Conservation (phyloP, 140 eudicot species). For the Cichorium intybus region DNA sequence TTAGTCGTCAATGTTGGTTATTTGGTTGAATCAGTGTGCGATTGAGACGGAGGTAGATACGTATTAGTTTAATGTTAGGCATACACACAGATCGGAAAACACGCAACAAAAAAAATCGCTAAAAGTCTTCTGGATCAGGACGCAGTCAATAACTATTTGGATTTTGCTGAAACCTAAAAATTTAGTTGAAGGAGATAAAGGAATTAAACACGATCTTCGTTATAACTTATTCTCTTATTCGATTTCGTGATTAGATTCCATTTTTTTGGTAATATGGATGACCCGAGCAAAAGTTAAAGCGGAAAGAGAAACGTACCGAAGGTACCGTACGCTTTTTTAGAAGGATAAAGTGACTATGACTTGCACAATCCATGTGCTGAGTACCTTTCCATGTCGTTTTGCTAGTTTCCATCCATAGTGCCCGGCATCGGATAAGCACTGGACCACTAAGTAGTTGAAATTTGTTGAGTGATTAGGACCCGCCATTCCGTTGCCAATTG, state of each 20-base stretch:
- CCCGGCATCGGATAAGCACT: slow-evolving; percentile 15
- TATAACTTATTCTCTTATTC: not conserved
- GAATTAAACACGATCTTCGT: not conserved
- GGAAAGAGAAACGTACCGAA: slow-evolving; percentile 2
- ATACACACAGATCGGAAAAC: not conserved
- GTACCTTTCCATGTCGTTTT: slow-evolving; percentile 16
- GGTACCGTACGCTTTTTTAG: slow-evolving; percentile 20
- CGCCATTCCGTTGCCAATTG: not conserved
- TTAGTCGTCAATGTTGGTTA: not conserved
- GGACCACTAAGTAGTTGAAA: slow-evolving; percentile 9
- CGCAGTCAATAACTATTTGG: not conserved
- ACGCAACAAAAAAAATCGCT: not conserved
- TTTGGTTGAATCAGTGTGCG: slow-evolving; percentile 2
- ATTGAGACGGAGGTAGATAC: not conserved
- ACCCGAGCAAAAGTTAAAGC: slow-evolving; percentile 1
- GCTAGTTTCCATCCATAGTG: slow-evolving; percentile 22
- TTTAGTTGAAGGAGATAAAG: slow-evolving; percentile 4
- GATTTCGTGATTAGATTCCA: not conserved
- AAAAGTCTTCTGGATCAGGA: not conserved
- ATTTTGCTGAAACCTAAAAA: not conserved
- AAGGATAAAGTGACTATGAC: slow-evolving; percentile 4
- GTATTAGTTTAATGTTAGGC: not conserved
- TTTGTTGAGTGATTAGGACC: slow-evolving; percentile 23
- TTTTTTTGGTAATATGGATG: not conserved
- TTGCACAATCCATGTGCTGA: not conserved